phyloP scores from a whole-genome alignment of 805 yeast species.

The Millerozyma miso region DNA sequence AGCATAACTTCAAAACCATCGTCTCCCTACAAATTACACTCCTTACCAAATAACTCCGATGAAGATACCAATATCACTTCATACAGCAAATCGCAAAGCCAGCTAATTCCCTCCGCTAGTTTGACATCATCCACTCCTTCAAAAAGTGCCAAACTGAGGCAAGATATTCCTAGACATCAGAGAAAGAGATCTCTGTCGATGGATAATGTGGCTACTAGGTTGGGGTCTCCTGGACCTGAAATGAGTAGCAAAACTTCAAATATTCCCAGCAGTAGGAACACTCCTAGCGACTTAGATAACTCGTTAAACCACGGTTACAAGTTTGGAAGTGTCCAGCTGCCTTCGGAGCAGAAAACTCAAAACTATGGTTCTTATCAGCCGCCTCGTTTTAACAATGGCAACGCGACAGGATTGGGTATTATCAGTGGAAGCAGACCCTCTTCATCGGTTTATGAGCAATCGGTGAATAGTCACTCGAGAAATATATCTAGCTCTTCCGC shows the following conservation, averaged over 20 bases:
- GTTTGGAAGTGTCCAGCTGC: slow-evolving; percentile 22
- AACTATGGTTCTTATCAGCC: background rate
- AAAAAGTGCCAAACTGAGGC: background rate
- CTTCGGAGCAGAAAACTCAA: background rate
- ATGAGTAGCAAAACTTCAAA: background rate
- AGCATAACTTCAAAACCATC: slow-evolving; percentile 7
- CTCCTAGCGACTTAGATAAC: background rate
- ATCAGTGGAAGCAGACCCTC: slow-evolving; percentile 36
- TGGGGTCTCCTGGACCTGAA: background rate
- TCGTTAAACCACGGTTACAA: slow-evolving; percentile 25
- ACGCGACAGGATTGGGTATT: slow-evolving; percentile 15
- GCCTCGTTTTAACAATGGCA: slow-evolving; percentile 21
- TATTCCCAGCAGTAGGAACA: background rate
- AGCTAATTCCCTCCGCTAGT: slow-evolving; percentile 41
- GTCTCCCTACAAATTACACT: slow-evolving; percentile 8
- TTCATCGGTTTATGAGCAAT: slow-evolving; percentile 49
- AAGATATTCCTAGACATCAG: slow-evolving; percentile 24
- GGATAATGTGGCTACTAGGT: slow-evolving; percentile 31
- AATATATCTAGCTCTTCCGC: slow-evolving; percentile 36
- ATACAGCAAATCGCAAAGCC: slow-evolving; percentile 11
- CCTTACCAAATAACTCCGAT: slow-evolving; percentile 16
- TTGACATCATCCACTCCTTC: slow-evolving; percentile 8
- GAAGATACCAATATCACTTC: slow-evolving; percentile 9
- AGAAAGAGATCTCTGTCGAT: slow-evolving; percentile 50
- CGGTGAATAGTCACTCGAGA: slow-evolving; percentile 37